Percentiles rank a stretch among this genome's conserved stretches.
Evolutionary conservation across 2,329 filamentous ascomycete species (phyloP).

Genomic region (Pseudopyricularia cyperi): DNA sequence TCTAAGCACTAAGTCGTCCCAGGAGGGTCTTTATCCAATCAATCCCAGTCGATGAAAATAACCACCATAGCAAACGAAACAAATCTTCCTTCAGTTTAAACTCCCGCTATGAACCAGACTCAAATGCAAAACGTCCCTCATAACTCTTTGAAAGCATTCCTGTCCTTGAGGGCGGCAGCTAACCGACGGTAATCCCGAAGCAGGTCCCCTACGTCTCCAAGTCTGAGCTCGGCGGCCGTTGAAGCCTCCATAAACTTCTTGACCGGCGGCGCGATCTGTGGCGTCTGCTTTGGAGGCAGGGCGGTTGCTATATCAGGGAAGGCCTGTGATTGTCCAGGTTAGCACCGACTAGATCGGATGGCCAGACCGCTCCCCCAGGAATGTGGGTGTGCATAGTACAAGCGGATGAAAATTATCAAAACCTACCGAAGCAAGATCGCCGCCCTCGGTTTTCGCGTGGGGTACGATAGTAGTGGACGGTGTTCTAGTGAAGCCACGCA

Average conservation of each 20-base stretch:
- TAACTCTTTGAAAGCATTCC: slow-evolving; percentile 41
- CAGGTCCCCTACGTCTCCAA: slow-evolving; percentile 62
- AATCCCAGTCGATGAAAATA: too few species aligned
- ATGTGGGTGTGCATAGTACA: too few species aligned
- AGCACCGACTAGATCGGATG: background rate
- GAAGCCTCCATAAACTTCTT: slow-evolving; percentile 61
- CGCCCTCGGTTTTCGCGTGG: slow-evolving; percentile 33
- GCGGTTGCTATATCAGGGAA: slow-evolving; percentile 46
- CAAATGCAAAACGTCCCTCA: background rate
- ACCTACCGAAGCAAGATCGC: slow-evolving; percentile 44
- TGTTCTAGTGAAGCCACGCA: slow-evolving; percentile 60
- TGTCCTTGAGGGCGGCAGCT: slow-evolving; percentile 48
- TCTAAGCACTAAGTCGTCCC: too few species aligned
- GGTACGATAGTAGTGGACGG: slow-evolving; percentile 26
- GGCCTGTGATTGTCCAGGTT: slow-evolving; percentile 23
- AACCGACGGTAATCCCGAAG: slow-evolving; percentile 64
- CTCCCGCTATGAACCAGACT: background rate
- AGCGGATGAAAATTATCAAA: background rate
- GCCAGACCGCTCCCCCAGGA: too few species aligned
- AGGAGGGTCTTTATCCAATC: too few species aligned
- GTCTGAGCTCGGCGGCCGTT: slow-evolving; percentile 54
- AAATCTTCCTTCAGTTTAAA: background rate
- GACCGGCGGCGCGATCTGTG: slow-evolving; percentile 51
- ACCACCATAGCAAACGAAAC: too few species aligned
- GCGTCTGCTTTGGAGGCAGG: slow-evolving; percentile 33